Evolutionary conservation across 768 basidiomycete genomes (phyloP), one percentile per base, ranked within the genome.

Genomic region (Punctularia strigosozonata): DNA sequence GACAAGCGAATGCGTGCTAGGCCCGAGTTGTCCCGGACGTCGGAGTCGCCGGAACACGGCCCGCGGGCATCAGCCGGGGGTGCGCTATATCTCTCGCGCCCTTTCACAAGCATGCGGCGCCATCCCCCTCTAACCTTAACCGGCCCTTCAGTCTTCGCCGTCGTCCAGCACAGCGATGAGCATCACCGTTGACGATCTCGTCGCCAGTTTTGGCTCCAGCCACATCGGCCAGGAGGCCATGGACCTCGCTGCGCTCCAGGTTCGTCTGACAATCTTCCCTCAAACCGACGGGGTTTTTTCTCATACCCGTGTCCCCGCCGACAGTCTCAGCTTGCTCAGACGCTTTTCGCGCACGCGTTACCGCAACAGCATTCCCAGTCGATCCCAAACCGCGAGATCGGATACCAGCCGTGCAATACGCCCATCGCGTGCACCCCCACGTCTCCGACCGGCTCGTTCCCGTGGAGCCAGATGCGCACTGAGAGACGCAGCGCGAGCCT

Each of bases 221-320:
- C 69, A 71, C 60, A 68, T 71, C 50, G 68, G 68, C 43, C 71
- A 71, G 46, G 69, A 71, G 47, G 67, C 68, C n/a, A 58, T 62
- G 12, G 71, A 71, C 55, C 58, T 71, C 43, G 65, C 65, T 34
- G 53, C 61, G 19, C 60, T 71, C 12, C 67, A 71, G 61, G 69
- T 71, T 47, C 19, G 43, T 37, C 12, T 24, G 39, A 31, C 47
- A 31, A 39, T 44, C 49, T 51, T 51, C 49, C 46, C 38, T 17
- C 34, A n/a, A 20, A n/a, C 37, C 26, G 23, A 35, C 37, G 14
- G 14, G 17, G 10, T 25, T 39, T 20, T 21, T 17, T 20, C 39
- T 23, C 21, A 21, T 40, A 37, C 33, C 31, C 23, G 21, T 32
- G 17, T 30, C 37, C 31, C 33, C 31, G 26, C 38, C 35, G 20